These are phyloP conservation scores for Aspergillus incahuasiensis DNA, from an alignment of 495 filamentous ascomycete species.

Conservation along the genomic window DNA sequence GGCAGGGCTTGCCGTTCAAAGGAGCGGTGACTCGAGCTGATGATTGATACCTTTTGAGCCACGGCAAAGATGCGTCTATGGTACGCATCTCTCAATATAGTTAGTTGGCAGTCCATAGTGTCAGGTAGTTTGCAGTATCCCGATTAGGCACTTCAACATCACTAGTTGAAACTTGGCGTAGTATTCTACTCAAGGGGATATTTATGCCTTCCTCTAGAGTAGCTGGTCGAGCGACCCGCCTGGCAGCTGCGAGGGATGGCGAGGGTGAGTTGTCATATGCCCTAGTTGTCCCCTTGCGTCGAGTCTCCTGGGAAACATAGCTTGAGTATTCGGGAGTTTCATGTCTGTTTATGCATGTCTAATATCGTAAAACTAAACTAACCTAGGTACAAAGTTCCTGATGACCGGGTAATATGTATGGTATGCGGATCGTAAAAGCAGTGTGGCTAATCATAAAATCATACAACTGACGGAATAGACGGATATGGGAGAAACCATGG, in stretches of 20 bases:
- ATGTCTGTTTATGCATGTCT: slow-evolving; percentile 22
- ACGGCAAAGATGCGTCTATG: neutral
- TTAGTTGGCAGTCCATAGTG: too few species aligned
- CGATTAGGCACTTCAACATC: too few species aligned
- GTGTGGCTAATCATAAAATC: slow-evolving; percentile 31
- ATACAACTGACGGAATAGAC: slow-evolving; percentile 14
- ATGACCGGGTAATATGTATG: slow-evolving; percentile 4
- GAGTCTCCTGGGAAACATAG: neutral
- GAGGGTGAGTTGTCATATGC: neutral
- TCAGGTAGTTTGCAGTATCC: too few species aligned
- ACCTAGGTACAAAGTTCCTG: slow-evolving; percentile 18
- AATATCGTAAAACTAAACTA: slow-evolving; percentile 15
- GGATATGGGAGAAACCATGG: neutral
- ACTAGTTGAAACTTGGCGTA: too few species aligned
- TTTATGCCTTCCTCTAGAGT: neutral
- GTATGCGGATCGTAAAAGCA: slow-evolving; percentile 29
- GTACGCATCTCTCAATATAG: too few species aligned
- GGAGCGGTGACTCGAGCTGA: neutral
- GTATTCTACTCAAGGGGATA: neutral
- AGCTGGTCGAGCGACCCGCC: neutral
- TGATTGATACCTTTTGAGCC: neutral
- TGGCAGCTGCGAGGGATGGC: neutral
- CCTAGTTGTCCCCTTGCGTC: slow-evolving; percentile 3
- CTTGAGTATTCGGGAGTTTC: neutral
- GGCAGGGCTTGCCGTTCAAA: neutral